These are phyloP conservation scores for Tolypocladium guangdongense DNA, from an alignment of 2,329 filamentous ascomycete species.

Conservation along the genomic window DNA sequence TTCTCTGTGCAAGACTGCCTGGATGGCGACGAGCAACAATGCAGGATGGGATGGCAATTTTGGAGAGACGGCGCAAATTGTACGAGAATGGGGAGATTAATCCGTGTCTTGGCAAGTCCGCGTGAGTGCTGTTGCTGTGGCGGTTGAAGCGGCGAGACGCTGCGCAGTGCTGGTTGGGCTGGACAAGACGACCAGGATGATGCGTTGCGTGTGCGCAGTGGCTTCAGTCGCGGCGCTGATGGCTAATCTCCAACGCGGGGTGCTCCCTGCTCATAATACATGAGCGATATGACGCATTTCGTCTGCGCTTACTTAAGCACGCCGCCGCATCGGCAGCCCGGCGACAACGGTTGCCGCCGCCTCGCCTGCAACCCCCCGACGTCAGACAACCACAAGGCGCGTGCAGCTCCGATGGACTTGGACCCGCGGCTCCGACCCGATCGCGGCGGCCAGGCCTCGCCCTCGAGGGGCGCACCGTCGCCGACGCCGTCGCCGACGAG, in stretches of 20 bases:
- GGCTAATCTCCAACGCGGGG: too few relatives aligned
- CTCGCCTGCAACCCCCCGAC: neutral
- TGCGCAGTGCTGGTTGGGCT: too few relatives aligned
- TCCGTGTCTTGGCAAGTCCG: too few relatives aligned
- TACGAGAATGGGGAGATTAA: neutral
- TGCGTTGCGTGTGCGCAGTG: too few relatives aligned
- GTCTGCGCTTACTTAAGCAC: too few relatives aligned
- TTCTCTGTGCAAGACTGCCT: neutral
- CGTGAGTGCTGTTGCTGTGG: too few relatives aligned
- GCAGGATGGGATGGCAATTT: neutral
- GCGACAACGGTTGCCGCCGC: conserved; percentile 18
- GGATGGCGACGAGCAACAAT: neutral
- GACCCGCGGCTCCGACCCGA: conserved; percentile 19
- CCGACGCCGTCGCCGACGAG: neutral
- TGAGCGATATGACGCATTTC: too few relatives aligned
- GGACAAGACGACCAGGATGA: too few relatives aligned
- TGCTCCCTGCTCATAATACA: too few relatives aligned
- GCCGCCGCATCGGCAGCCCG: conserved; percentile 7
- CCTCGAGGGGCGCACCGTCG: neutral
- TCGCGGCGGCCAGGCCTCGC: conserved; percentile 11
- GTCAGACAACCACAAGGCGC: neutral
- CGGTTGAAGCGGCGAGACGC: too few relatives aligned
- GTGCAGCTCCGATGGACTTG: conserved; percentile 17
- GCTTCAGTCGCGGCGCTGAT: too few relatives aligned
- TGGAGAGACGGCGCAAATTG: neutral